Evolutionary conservation across 2,329 filamentous ascomycete genomes (phyloP), one percentile per base, ranked within the genome.

Genomic region (Tothia fuscella): DNA sequence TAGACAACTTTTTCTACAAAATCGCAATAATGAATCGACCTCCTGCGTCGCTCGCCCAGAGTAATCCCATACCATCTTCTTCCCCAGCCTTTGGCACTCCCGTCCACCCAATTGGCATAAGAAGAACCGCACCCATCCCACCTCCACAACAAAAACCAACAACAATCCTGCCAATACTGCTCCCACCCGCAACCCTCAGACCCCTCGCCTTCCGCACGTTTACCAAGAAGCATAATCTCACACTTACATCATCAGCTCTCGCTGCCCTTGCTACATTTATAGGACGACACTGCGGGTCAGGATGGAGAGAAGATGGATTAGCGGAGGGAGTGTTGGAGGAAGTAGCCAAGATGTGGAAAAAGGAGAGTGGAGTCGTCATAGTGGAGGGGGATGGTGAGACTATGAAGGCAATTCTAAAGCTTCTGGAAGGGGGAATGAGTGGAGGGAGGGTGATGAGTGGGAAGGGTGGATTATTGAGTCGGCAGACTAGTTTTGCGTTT

Each of bases 191-290:
- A 7, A 93, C 84, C 0, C 67, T 98, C 30, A 74, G 93, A 47
- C 89, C 91, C 2, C 71, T 96, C 16, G 93, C 91, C 6, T 96
- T 98, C 56, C 78, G 91, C 35, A 93, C 85, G 0, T 93, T 98
- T 50, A 98, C 91, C 2, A 95, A 95, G 62, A 98, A 96, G 56
- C 86, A 98, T 63, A 93, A 89, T 52, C 69, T 98, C 43, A 96
- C 88, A 0, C 75, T 98, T 41, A 88, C 84, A 6, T 91, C 89
- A 0, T 78, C 87, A 0, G 86, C 91, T 0, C 67, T 98, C 4
- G 80, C 89, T 58, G 76, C 83, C 35, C 71, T 98, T 24, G 88
- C 91, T 16, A 72, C 76, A 1, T 98, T 98, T 59, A 82, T 98
- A 41, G 93, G 91, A 9, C 80, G 84, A 51, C 82, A 94, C 60